Evolutionary conservation across 768 basidiomycete species (phyloP), one percentile per base, ranked within the genome.

Genomic region (Rhizopogon rudus): DNA sequence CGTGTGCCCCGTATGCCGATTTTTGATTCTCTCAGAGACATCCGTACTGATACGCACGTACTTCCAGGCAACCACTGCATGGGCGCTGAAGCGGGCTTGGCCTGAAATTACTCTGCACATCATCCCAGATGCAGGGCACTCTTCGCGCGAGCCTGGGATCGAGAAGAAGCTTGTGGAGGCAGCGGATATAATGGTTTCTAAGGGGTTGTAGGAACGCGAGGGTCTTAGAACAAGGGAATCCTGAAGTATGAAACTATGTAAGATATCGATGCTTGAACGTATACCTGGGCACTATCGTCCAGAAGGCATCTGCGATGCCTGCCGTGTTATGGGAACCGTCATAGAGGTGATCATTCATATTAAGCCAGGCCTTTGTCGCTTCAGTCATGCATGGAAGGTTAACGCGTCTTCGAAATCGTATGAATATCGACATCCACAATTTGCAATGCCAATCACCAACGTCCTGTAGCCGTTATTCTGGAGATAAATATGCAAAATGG

Each of bases 111-210:
- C 83, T 9, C 69, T 95, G 5, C 76, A 83, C 57, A 80, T 93
- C 49, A 86, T 93, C 12, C 84, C 88, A 14, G 88, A 91, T 67
- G 93, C 93, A 3, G 93, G 93, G 0, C 94, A 97, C 68, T 91
- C 88, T 31, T 79, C 89, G 12, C 81, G 85, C 43, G 94, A 96
- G 71, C 64, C 73, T 1, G 87, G 86, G 3, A 95, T 74, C 9
- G 73, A 82, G 28, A 83, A 83, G 67, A 69, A 87, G 52, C 75
- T 96, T 40, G 80, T 91, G 14, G 80, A 91, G 77, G 91, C 68
- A 6, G 41, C 68, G 8, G 64, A 70, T 31, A 35, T 22, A n/a
- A 54, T 54, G 53, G 51, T 28, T 35, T 48, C 46, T 14, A 48
- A 35, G 33, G 46, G 31, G 12, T 48, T 48, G 46, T 48, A 48